Base-by-base conservation (phyloP, 768 basidiomycete species). In the Kwoniella bestiolae region DNA sequence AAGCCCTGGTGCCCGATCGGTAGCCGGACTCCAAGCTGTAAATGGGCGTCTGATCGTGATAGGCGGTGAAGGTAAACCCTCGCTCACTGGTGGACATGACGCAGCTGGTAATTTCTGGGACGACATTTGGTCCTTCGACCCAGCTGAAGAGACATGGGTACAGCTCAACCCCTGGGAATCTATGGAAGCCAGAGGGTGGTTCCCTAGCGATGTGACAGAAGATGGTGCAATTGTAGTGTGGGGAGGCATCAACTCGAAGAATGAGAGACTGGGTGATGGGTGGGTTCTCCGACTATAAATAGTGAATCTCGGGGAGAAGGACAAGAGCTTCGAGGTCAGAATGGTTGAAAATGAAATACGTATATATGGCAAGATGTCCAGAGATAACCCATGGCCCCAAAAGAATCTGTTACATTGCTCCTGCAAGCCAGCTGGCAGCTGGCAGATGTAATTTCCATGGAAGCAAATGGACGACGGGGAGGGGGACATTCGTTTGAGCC, bases 171-270 rank as follows among this genome's bases (percentile, higher is more conserved):
- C 45, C 1, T 8, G 29, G n/a, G 57, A 34, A 25, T 28, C 12
- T 18, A 50, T 51, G 51, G 51, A 55, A 45, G 64, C 60, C n/a
- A 66, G 84, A 16, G 85, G 85, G 0, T 86, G 85, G 84, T 84
- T 86, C 69, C 74, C 82, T 1, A 66, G 78, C 0, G 80, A 80
- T 1, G 70, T 63, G 1, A 79, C 78, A 31, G 63, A 70, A 1
- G 76, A 68, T 7, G 65, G 63, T 9, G 68, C 72, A 31, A 67
- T 82, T 8, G 75, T 84, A 2, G 62, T 85, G 16, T 76, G 80
- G 2, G 85, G 85, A 0, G 84, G 85, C 3, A 63, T 85, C 31
- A 83, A 63, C 75, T 80, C 60, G 23, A 79, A 79, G 31, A 85
- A 85, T 68, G 81, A 83, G 35, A 78, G 85, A 18, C 78, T 83